Percentiles rank a stretch among this genome's conserved stretches.
These are phyloP conservation scores for Lithohypha guttulata DNA, from an alignment of 2,329 filamentous ascomycete species.

Conservation along the genomic window DNA sequence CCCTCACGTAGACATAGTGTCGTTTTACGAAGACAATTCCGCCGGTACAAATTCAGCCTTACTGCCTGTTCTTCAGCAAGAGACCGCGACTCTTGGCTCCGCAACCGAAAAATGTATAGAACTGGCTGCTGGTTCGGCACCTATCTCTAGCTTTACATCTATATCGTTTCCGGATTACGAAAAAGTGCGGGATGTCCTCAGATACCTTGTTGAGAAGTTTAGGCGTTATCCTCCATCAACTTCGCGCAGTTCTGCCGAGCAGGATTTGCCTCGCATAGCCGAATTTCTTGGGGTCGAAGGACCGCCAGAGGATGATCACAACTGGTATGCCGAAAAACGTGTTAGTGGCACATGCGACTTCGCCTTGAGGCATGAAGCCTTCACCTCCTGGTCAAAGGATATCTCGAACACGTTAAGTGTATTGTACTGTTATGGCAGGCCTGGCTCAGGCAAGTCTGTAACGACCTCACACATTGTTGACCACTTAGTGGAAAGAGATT, in stretches of 20 bases:
- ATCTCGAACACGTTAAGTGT: conserved; percentile 11
- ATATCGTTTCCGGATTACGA: conserved; percentile 23
- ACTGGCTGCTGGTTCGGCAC: conserved; percentile 28
- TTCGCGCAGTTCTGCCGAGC: neutral
- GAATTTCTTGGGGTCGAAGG: neutral
- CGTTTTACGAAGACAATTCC: conserved; percentile 38
- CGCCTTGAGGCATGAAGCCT: conserved; percentile 9
- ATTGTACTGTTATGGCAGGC: conserved; percentile 24
- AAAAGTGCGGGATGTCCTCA: conserved; percentile 12
- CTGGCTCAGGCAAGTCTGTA: conserved; percentile 28
- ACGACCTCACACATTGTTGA: conserved; percentile 20
- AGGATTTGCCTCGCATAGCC: neutral
- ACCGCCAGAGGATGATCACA: conserved; percentile 11
- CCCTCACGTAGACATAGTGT: conserved; percentile 29
- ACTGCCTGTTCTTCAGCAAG: conserved; percentile 28
- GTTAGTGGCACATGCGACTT: conserved; percentile 14
- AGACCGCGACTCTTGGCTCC: conserved; percentile 36
- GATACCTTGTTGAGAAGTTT: conserved; percentile 10
- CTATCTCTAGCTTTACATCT: conserved; percentile 25
- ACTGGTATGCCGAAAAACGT: conserved; percentile 9
- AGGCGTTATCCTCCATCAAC: neutral
- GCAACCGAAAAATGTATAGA: conserved; percentile 30
- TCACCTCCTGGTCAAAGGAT: conserved; percentile 9
- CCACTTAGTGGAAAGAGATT: conserved; percentile 13
- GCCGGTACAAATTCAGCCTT: conserved; percentile 22